Conservation (phyloP, 1,139 yeast genomes). For the Magnusiomyces sp. region DNA sequence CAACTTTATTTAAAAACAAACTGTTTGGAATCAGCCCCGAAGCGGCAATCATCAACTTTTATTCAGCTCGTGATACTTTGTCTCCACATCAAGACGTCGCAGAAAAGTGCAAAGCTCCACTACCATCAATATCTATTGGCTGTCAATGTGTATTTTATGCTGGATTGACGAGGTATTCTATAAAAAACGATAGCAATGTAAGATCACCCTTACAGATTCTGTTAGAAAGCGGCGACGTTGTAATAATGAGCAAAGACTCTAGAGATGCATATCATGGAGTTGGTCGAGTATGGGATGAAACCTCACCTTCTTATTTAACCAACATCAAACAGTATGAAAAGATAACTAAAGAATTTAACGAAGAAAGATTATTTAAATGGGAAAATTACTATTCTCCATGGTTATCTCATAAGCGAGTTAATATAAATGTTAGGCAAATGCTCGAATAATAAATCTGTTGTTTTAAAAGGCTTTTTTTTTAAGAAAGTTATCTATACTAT, state of each 20-base stretch:
- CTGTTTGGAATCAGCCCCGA: constrained; percentile 29
- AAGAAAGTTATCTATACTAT: too few species aligned
- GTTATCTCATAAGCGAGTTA: constrained; percentile 33
- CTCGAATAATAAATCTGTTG: constrained; percentile 8
- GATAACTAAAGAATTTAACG: too few species aligned
- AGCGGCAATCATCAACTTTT: constrained; percentile 39
- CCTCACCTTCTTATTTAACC: constrained; percentile 29
- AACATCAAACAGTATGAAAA: neutral
- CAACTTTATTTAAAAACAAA: constrained; percentile 7
- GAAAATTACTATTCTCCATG: constrained; percentile 30
- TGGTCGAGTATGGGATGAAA: constrained; percentile 31
- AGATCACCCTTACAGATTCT: constrained; percentile 28
- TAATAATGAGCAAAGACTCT: constrained; percentile 37
- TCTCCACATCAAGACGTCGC: constrained; percentile 41
- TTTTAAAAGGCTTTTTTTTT: too few species aligned
- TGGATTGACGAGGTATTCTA: constrained; percentile 17
- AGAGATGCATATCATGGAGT: constrained; percentile 38
- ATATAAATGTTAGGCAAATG: constrained; percentile 38
- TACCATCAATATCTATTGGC: constrained; percentile 34
- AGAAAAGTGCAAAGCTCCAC: constrained; percentile 32
- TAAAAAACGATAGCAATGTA: neutral
- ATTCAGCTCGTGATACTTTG: constrained; percentile 37
- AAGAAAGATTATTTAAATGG: too few species aligned
- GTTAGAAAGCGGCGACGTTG: constrained; percentile 34
- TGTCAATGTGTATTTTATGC: constrained; percentile 34